phyloP scores from a whole-genome alignment of 23 red algal genomes.

The Gracilaria gracilis region DNA sequence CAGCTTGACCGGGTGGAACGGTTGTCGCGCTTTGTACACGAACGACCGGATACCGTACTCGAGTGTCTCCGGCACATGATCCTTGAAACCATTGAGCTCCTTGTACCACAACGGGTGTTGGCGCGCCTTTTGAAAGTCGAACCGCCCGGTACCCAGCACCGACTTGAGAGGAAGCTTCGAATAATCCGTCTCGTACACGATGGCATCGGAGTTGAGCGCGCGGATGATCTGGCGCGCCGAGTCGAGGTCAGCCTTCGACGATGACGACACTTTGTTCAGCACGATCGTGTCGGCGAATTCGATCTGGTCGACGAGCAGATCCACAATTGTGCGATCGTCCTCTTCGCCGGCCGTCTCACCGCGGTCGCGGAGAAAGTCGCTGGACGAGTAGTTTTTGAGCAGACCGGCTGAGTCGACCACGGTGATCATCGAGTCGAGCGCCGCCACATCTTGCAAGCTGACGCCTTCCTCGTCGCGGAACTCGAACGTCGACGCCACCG shows the following conservation, averaged over 20 bases:
- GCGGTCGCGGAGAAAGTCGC: constrained; percentile 32
- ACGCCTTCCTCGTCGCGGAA: constrained; percentile 45
- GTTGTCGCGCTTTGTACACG: constrained; percentile 58
- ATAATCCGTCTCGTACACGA: constrained; percentile 28
- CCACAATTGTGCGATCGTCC: constrained; percentile 32
- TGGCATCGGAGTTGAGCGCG: constrained; percentile 51
- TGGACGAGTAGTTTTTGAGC: constrained; percentile 46
- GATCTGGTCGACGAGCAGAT: constrained; percentile 72
- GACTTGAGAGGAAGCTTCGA: constrained; percentile 28
- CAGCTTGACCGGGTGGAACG: constrained; percentile 59
- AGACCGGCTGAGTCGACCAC: constrained; percentile 73
- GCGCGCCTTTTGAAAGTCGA: constrained; percentile 12
- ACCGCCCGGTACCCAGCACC: constrained; percentile 8
- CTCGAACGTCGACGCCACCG: constrained; percentile 69
- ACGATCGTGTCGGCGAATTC: constrained; percentile 73
- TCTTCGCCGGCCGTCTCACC: constrained; percentile 21
- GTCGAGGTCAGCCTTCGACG: constrained; percentile 68
- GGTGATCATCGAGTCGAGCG: constrained; percentile 77
- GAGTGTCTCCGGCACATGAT: constrained; percentile 25
- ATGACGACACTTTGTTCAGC: constrained; percentile 55
- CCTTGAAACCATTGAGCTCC: constrained; percentile 47
- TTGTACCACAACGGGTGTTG: constrained; percentile 31
- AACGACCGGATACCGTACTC: constrained; percentile 64
- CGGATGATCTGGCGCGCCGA: constrained; percentile 31
- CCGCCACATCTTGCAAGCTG: constrained; percentile 56